These are phyloP conservation scores for Penicillium waksmanii DNA, from an alignment of 495 filamentous ascomycete species.

Conservation along the genomic window DNA sequence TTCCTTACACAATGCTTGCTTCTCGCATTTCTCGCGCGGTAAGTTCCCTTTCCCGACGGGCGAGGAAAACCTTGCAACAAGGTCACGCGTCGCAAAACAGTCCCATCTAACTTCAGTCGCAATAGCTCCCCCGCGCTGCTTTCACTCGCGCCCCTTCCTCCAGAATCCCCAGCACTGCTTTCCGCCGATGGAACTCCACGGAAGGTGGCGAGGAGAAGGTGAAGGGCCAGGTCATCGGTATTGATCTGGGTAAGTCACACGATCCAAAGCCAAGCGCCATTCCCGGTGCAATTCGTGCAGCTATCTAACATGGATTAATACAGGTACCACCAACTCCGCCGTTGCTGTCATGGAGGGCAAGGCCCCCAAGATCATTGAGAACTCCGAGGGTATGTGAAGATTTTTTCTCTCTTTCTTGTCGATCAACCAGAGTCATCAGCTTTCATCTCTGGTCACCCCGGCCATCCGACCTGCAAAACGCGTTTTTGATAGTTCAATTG, in stretches of 20 bases:
- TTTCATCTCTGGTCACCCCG: background rate
- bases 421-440: constrained; percentile 15
- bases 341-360: constrained; percentile 98
- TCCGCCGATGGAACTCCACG: constrained; percentile 80
- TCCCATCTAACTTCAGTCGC: constrained; percentile 26
- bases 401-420: constrained; percentile 20
- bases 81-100: constrained; percentile 24
- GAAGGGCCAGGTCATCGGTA: constrained; percentile 95
- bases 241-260: constrained; percentile 84
- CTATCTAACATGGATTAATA: constrained; percentile 27
- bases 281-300: background rate
- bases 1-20: constrained; percentile 56
- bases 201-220: constrained; percentile 84
- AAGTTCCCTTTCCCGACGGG: constrained; percentile 44
- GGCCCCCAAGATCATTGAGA: constrained; percentile 93
- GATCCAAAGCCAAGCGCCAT: background rate
- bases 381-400: constrained; percentile 77
- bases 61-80: constrained; percentile 1
- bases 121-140: constrained; percentile 48
- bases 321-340: constrained; percentile 97
- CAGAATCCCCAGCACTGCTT: constrained; percentile 60
- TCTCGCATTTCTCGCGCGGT: constrained; percentile 68
- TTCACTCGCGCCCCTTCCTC: constrained; percentile 56
- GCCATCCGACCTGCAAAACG: background rate
- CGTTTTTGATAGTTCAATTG: background rate